Evolutionary conservation across 2,329 filamentous ascomycete species (phyloP).

Genomic region (Achaetomium macrosporum): DNA sequence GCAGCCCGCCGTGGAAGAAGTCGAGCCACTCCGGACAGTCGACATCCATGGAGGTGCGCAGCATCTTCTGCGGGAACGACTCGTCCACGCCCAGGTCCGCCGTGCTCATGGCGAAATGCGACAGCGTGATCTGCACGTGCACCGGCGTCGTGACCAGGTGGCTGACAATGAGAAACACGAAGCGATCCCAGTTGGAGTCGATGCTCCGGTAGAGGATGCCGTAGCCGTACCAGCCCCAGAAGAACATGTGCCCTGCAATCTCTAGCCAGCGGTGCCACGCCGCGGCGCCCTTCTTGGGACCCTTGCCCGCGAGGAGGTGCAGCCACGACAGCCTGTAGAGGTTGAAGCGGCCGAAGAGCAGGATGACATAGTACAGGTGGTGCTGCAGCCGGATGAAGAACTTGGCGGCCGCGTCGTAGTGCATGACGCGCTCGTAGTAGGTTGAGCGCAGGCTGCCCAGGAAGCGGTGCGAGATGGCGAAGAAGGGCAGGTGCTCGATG

Average conservation of each 20-base stretch:
- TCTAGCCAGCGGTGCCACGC: constrained; percentile 84
- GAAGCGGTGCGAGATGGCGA: constrained; percentile 79
- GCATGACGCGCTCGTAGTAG: constrained; percentile 77
- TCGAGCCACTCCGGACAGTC: constrained; percentile 85
- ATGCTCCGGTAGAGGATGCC: constrained; percentile 68
- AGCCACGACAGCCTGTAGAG: constrained; percentile 77
- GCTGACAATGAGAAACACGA: constrained; percentile 71
- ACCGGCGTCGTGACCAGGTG: constrained; percentile 76
- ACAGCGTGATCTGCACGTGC: constrained; percentile 85
- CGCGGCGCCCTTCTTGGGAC: constrained; percentile 67
- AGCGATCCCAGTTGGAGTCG: constrained; percentile 61
- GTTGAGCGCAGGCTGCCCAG: constrained; percentile 67
- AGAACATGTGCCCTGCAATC: constrained; percentile 67
- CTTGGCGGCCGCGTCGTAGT: constrained; percentile 69
- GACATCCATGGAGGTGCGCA: constrained; percentile 90
- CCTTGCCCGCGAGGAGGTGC: constrained; percentile 64
- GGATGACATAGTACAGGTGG: constrained; percentile 76
- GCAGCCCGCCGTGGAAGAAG: constrained; percentile 81
- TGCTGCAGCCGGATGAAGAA: constrained; percentile 67
- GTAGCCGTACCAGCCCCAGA: constrained; percentile 86
- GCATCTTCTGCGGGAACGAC: constrained; percentile 84
- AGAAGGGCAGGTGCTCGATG: constrained; percentile 85
- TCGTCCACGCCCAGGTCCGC: constrained; percentile 76
- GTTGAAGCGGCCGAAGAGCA: constrained; percentile 80
- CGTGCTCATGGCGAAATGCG: constrained; percentile 91